phyloP scores from a whole-genome alignment of 306 rosid species.

The Lathyrus aphaca region DNA sequence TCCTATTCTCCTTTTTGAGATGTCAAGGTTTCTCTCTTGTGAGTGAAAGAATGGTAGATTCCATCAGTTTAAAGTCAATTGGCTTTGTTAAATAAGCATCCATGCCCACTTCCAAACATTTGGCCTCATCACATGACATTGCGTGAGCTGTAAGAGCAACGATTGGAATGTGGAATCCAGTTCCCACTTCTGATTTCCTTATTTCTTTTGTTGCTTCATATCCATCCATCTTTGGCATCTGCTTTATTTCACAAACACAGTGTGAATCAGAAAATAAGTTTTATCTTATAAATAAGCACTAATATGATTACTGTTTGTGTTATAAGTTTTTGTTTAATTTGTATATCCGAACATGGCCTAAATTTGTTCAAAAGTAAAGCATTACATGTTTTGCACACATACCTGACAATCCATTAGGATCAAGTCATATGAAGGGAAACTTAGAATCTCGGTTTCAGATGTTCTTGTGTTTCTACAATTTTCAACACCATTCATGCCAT shows the following conservation, averaged over 20 bases:
- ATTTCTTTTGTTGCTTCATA: constrained; percentile 94
- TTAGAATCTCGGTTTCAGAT: constrained; percentile 52
- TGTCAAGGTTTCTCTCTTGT: constrained; percentile 52
- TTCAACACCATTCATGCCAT: constrained; percentile 50
- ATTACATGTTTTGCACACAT: constrained; percentile 36
- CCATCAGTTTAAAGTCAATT: constrained; percentile 93
- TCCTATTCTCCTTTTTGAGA: not conserved
- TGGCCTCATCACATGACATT: constrained; percentile 97
- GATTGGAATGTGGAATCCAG: constrained; percentile 73
- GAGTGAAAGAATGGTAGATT: constrained; percentile 94
- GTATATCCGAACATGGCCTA: not conserved
- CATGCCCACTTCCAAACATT: constrained; percentile 95
- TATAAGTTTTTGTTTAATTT: not conserved
- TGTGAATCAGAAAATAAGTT: constrained; percentile 13
- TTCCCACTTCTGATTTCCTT: constrained; percentile 79
- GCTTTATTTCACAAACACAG: constrained; percentile 35
- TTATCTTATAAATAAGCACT: not conserved
- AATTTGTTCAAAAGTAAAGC: constrained; percentile 13
- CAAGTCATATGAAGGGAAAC: constrained; percentile 64
- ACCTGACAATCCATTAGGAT: constrained; percentile 96
- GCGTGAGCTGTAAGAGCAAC: constrained; percentile 99
- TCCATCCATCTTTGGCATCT: constrained; percentile 99
- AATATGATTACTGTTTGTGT: not conserved
- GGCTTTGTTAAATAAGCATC: constrained; percentile 95
- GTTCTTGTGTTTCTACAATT: constrained; percentile 47